Base-by-base conservation (phyloP, 441 rosid genomes). In the Erodium moschatum region DNA sequence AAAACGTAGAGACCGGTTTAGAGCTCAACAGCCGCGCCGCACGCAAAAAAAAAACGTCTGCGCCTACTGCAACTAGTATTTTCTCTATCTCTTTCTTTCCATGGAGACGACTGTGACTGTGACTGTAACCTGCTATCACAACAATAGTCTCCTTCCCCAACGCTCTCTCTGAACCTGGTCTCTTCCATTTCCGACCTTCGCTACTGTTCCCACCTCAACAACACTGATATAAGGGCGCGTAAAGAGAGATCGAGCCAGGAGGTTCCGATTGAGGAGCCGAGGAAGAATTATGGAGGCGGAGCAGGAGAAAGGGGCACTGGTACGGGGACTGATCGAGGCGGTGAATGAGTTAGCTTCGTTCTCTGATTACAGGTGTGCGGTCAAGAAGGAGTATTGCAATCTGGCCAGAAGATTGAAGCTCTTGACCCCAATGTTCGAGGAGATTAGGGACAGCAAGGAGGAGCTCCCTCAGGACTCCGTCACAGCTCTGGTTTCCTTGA, bases 401-500 rank as follows among this genome's bases (percentile, higher is more conserved):
- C 83, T 92, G 20, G 88, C 85, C 0, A 79, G 97, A 75, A 67
- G 97, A 20, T 64, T 92, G 80, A 88, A 81, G 90, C 83, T 92
- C 64, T 79, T 92, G 79, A 83, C 79, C 71, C 93, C 98, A 69
- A 80, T 92, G 85, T 75, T 92, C 48, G 98, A 92, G 76, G 98
- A 92, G 83, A 87, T 92, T 79, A 81, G 84, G 74, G 98, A 92
- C 15, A 60, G 68, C 73, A 79, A 82, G 68, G 87, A 83, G 58
- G 69, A 84, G 48, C 62, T 87, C 46, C 78, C 85, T 18, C 83
- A 76, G 5, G 27, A 24, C 27, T 0, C 27, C 27, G 27, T 24
- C 27, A 69, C 67, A 18, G 86, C 89, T 70, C 75, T 92, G 65
- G 65, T 76, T n/a, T 82, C 78, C 48, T 78, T 90, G 18, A 73